Base-by-base conservation (phyloP, 441 rosid species). In the Raphanus hybrid region DNA sequence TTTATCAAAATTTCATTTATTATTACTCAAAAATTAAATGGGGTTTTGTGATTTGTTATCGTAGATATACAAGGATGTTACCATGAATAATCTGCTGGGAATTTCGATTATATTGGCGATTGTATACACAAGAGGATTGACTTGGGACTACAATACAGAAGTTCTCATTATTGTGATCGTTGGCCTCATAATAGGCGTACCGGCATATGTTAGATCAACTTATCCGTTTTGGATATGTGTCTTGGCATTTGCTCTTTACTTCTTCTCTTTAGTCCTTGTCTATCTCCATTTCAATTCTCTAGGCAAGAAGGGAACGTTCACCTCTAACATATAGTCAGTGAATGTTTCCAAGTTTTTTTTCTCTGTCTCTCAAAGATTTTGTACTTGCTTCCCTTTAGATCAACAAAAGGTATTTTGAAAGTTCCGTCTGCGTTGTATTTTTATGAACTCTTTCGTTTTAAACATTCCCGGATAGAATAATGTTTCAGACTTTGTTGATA, bases 141-240 rank as follows among this genome's bases (percentile, higher is more conserved):
- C 82, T 8, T 89, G 91, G 93, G 86, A 81, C 75, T 87, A 88
- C 26, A 86, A 93, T 0, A 84, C 91, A 2, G 89, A 89, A 72
- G 80, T 85, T 76, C 76, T 89, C 58, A 72, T 77, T 1, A 82
- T 87, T 67, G 71, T 89, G 11, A 50, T 89, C 7, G 84, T 88
- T 50, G 89, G 90, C 79, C 78, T 84, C 10, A 66, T 77, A n/a
- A 83, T 87, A 65, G 93, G 92, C 27, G 10, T 84, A 35, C 73
- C 79, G 1, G 73, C 88, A 3, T 84, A 88, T 64, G 69, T 86
- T 75, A 73, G 69, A 62, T 69, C 84, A 67, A 83, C 79, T 63
- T 82, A 88, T 55, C 85, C 89, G 0, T 59, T 85, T 52, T 91
- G 93, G 97, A 83, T 82, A 11, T 60, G 87, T 15, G 79, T 88